These are phyloP conservation scores for Phylloporus gajari DNA, from an alignment of 1,284 basidiomycete species.

Conservation along the genomic window DNA sequence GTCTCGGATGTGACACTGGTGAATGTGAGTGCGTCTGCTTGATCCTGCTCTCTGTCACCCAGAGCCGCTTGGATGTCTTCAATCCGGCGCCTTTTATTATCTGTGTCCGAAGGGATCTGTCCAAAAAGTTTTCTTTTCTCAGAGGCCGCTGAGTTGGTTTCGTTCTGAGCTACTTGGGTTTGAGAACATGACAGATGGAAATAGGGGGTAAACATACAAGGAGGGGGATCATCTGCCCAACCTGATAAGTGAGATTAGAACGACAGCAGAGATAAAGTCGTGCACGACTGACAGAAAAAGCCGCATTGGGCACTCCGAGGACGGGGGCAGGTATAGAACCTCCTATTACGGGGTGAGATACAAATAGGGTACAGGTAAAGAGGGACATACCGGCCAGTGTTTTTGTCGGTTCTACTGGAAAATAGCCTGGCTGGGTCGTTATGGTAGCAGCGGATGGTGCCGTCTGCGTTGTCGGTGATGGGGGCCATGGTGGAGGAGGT, in stretches of 20 bases:
- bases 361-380: neutral
- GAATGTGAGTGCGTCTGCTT: constrained; percentile 27
- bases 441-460: constrained; percentile 45
- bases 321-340: constrained; percentile 45
- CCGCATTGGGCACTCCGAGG: constrained; percentile 39
- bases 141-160: too few species aligned
- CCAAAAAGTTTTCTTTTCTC: too few species aligned
- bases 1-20: constrained; percentile 11
- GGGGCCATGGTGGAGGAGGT: constrained; percentile 25
- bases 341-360: constrained; percentile 29
- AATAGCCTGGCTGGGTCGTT: constrained; percentile 31
- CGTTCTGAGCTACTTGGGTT: too few species aligned
- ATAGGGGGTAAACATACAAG: too few species aligned
- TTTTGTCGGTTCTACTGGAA: constrained; percentile 41
- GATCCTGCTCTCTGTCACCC: constrained; percentile 7
- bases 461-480: constrained; percentile 26
- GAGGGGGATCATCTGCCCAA: constrained; percentile 50
- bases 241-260: constrained; percentile 36
- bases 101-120: neutral
- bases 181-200: too few species aligned
- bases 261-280: neutral
- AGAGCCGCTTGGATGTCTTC: constrained; percentile 29
- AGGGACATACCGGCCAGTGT: constrained; percentile 46
- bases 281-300: constrained; percentile 49
- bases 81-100: too few species aligned